These are phyloP conservation scores for Ambrosia hybrid DNA, from an alignment of 140 eudicot species.

Conservation along the genomic window DNA sequence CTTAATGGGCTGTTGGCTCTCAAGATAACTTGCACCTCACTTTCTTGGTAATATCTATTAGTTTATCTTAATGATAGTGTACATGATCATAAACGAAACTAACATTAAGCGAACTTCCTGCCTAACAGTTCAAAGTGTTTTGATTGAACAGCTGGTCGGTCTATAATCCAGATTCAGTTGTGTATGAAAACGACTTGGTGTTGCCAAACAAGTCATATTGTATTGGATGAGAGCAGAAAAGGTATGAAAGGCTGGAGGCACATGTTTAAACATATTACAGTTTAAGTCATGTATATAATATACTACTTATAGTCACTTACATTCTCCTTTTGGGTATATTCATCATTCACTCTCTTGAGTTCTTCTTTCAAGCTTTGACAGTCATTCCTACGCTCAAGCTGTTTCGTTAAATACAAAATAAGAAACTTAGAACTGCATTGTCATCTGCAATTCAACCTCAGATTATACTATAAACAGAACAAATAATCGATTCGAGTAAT, in stretches of 20 bases:
- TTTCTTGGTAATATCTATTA: not conserved
- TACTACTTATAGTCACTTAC: slow-evolving; percentile 28
- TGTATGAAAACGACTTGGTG: not conserved
- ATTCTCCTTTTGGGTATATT: slow-evolving; percentile 38
- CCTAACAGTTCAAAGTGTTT: not conserved
- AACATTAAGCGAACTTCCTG: not conserved
- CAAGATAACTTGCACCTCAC: not conserved
- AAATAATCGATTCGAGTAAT: not conserved
- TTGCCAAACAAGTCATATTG: no score
- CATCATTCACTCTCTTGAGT: slow-evolving; percentile 41
- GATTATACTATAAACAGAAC: not conserved
- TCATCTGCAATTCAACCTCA: slow-evolving; percentile 11
- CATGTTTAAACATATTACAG: not conserved
- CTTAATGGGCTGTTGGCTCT: not conserved
- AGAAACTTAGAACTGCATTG: not conserved
- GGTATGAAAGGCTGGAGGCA: no score
- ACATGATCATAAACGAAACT: no score
- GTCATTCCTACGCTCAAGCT: no score
- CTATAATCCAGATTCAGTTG: not conserved
- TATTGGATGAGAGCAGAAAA: no score
- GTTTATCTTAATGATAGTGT: not conserved
- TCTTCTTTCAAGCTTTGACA: no score
- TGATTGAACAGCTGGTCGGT: not conserved
- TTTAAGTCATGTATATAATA: slow-evolving; percentile 10
- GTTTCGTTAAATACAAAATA: not conserved